These are phyloP conservation scores for Cajanus cajan DNA, from an alignment of 306 rosid species.

Conservation along the genomic window DNA sequence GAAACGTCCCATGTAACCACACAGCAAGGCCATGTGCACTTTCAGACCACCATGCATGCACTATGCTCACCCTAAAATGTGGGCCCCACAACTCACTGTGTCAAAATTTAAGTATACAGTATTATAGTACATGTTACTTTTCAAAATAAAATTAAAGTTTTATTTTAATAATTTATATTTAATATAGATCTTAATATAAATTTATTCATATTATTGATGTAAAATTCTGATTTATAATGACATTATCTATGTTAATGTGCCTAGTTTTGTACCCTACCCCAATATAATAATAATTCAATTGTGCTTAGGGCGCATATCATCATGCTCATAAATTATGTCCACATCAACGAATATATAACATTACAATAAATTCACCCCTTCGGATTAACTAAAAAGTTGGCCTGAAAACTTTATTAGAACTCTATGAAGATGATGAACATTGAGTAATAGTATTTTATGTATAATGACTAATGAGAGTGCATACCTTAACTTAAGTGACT, in stretches of 20 bases:
- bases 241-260: too few relatives aligned
- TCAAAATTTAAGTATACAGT: too few relatives aligned
- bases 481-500: neutral
- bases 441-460: neutral
- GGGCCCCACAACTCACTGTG: constrained; percentile 24
- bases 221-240: too few relatives aligned
- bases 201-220: too few relatives aligned
- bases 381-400: too few relatives aligned
- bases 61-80: neutral
- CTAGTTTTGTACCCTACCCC: neutral
- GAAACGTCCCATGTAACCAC: neutral
- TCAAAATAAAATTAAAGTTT: too few relatives aligned
- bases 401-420: neutral
- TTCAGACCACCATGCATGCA: constrained; percentile 30
- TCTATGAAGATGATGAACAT: neutral
- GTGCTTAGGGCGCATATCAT: neutral
- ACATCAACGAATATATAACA: neutral
- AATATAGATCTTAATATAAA: too few relatives aligned
- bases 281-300: neutral
- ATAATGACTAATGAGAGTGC: neutral
- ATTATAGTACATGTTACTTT: too few relatives aligned
- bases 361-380: neutral
- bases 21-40: constrained; percentile 45
- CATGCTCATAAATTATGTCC: constrained; percentile 14
- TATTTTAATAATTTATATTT: too few relatives aligned